Base-by-base conservation (phyloP, 257 asterid species). In the Eucommia ulmoides region DNA sequence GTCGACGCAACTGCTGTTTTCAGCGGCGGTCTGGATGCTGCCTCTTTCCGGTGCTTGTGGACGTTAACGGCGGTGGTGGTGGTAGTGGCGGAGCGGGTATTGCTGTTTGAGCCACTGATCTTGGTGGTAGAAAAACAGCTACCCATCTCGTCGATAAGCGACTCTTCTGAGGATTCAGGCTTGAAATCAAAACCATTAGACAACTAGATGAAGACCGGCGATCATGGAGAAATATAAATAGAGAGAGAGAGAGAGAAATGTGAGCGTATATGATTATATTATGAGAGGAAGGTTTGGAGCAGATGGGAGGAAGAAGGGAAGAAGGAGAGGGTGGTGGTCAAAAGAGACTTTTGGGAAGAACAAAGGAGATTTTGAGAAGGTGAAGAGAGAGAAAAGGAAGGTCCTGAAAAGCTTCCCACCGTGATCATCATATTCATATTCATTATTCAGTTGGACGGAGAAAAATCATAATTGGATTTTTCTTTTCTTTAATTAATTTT, bases 281-380 rank as follows among this genome's bases (percentile, higher is more conserved):
- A 20, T 24, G 21, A 51, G 59, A 77, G 75, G 86, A 78, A 76
- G 67, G 69, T 38, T 58, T 58, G 57, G 41, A 68, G 80, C 67
- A 73, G 76, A 72, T 55, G 63, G 61, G 58, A 80, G 82, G 89
- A 86, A 75, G 70, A 69, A 50, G 83, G 61, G 72, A 47, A 65
- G 97, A 82, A 84, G 77, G 84, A 66, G 87, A 58, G 54, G 58
- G 69, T 46, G 75, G 65, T 68, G 82, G 82, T 80, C 84, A 74
- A 71, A 67, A 22, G 49, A 57, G 47, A 67, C 47, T 49, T 54
- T 52, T 50, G 35, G 52, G 55, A 49, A 41, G 53, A 41, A 41
- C 12, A 33, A 8, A n/a, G 22, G 22, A 4, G 47, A 20, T 45
- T 25, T 26, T 26, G 52, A 56, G 45, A 53, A 52, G 51, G 55